Base-by-base conservation (phyloP, 2,329 filamentous ascomycete species). In the Fonsecaea monophora region DNA sequence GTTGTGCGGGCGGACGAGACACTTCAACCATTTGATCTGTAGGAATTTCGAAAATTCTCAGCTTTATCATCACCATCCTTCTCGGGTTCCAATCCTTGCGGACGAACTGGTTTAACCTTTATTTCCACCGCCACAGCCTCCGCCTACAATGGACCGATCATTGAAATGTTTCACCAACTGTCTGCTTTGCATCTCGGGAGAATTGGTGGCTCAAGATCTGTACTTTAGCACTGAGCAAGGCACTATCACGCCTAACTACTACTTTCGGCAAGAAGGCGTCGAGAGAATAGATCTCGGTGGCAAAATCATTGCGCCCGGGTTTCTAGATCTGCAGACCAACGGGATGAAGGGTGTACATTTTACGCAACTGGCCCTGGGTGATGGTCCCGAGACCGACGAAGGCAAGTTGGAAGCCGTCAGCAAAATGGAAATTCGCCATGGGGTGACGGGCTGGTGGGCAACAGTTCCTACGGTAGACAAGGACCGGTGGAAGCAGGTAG, bases 241-340 rank as follows among this genome's bases (percentile, higher is more conserved):
- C 32, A 60, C 64, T 21, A 71, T 71, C 58, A 70, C 70, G 4
- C 65, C 70, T 3, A 71, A 69, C 60, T 71, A 71, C 60, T 71
- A 71, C 56, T 71, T 68, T 54, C 65, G 69, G n/a, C 48, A 60
- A 34, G 67, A 70, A 60, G 67, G 67, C 42, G 64, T 69, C 8
- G 66, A 69, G 58, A 58, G 69, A 40, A 66, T 84, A 55, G 83
- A 86, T 71, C 73, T 86, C 10, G 77, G 82, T 45, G 81, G 81
- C 48, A 37, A 53, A 25, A 83, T 86, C 56, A 76, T 86, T 61
- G 82, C 84, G 4, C 84, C 85, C 9, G 85, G 84, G 3, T 85
- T 84, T 70, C 75, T 86, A 25, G 85, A 87, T 66, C 74, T 87
- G 5, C 85, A 87, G 67, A 85, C 82, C 1, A 87, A 87, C 71